These are phyloP conservation scores for Tolypocladium tropicale DNA, from an alignment of 2,329 filamentous ascomycete genomes.

Conservation along the genomic window DNA sequence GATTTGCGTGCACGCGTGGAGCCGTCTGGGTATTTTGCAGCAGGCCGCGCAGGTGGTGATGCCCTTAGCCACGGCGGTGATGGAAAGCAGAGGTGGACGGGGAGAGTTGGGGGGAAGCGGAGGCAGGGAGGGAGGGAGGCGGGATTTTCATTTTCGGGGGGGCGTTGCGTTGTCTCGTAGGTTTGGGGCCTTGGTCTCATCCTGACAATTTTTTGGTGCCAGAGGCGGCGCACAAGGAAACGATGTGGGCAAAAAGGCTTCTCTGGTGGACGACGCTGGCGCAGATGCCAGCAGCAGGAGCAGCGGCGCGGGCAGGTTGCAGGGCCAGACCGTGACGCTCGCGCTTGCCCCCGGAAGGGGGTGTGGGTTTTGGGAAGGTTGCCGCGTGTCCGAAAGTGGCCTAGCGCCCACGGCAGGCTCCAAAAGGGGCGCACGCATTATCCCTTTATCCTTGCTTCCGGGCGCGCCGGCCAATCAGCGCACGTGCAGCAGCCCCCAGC, in stretches of 20 bases:
- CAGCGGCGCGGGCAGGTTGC: neutral
- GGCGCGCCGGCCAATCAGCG: neutral
- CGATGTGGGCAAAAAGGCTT: slow-evolving; percentile 20
- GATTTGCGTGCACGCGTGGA: neutral
- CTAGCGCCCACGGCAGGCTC: neutral
- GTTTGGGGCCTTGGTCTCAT: slow-evolving; percentile 28
- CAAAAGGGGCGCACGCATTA: slow-evolving; percentile 6
- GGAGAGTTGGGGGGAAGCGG: slow-evolving; percentile 13
- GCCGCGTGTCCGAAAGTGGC: neutral
- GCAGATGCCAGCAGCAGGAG: slow-evolving; percentile 7
- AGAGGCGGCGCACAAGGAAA: slow-evolving; percentile 27
- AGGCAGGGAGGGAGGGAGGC: slow-evolving; percentile 13
- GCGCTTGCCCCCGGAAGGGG: slow-evolving; percentile 3
- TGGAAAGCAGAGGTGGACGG: slow-evolving; percentile 11
- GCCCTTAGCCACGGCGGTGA: slow-evolving; percentile 14
- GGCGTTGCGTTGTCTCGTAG: slow-evolving; percentile 22
- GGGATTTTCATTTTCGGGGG: slow-evolving; percentile 20
- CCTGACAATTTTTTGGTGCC: slow-evolving; percentile 27
- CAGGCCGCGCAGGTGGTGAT: slow-evolving; percentile 1
- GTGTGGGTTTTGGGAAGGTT: slow-evolving; percentile 4
- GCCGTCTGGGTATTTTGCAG: neutral
- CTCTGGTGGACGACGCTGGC: slow-evolving; percentile 11
- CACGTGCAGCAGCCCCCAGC: neutral
- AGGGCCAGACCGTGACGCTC: slow-evolving; percentile 13
- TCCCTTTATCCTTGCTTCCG: slow-evolving; percentile 6